These are phyloP conservation scores for Anthracocystis setariae DNA, from an alignment of 1,284 basidiomycete genomes.

Conservation along the genomic window DNA sequence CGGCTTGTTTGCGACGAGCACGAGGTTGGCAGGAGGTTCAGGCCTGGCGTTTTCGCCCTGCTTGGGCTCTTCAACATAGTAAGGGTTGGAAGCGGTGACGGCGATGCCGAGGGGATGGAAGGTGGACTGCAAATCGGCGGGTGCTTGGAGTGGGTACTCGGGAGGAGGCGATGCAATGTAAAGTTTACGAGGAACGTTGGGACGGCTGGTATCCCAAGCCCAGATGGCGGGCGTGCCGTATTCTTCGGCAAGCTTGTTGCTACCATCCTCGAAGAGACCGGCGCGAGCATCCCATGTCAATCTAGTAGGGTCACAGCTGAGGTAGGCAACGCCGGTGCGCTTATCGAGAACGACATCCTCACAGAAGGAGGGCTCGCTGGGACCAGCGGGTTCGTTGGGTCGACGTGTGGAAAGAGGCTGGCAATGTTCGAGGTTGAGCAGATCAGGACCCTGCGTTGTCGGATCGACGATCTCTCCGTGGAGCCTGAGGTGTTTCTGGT, in stretches of 20 bases:
- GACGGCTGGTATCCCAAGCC: conserved; percentile 48
- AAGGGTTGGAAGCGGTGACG: conserved; percentile 40
- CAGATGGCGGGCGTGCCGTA: conserved; percentile 44
- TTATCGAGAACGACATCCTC: conserved; percentile 52
- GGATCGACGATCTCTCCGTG: conserved; percentile 23
- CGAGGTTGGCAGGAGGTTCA: conserved; percentile 34
- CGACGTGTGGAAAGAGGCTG: conserved; percentile 21
- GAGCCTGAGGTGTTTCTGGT: conserved; percentile 40
- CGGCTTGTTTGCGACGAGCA: conserved; percentile 54
- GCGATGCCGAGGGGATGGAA: conserved; percentile 55
- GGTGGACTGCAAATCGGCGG: conserved; percentile 23
- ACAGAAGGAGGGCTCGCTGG: conserved; percentile 49
- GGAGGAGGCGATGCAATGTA: conserved; percentile 45
- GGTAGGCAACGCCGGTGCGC: conserved; percentile 47
- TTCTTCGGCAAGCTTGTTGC: conserved; percentile 13
- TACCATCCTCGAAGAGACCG: conserved; percentile 37
- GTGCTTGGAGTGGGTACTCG: conserved; percentile 23
- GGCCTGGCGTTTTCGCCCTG: conserved; percentile 21
- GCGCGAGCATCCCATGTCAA: conserved; percentile 51
- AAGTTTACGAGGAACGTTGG: conserved; percentile 29
- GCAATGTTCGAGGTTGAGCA: conserved; percentile 42
- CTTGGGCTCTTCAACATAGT: conserved; percentile 33
- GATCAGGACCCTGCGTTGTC: conserved; percentile 1
- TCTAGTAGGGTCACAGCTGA: conserved; percentile 52
- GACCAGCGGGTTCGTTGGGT: conserved; percentile 33